Evolutionary conservation across 257 asterid species (phyloP).

Genomic region (Ophiorrhiza pumila): DNA sequence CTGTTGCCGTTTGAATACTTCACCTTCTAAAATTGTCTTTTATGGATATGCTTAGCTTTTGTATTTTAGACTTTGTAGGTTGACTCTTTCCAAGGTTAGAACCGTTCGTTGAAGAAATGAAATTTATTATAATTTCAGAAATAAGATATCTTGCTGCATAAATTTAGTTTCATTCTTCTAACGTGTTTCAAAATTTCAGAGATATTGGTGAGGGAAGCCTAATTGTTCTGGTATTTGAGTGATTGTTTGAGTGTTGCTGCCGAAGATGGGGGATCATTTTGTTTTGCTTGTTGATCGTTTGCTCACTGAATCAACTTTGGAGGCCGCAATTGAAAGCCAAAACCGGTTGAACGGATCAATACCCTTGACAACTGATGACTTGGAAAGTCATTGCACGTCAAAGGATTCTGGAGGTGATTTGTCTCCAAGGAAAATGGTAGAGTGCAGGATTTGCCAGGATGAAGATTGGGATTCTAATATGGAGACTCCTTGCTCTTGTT

Average conservation of each 20-base stretch:
- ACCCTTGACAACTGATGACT: constrained; percentile 28
- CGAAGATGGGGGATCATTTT: constrained; percentile 92
- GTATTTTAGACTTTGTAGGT: not conserved
- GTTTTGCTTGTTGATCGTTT: constrained; percentile 91
- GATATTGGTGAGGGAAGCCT: not conserved
- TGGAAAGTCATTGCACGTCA: constrained; percentile 27
- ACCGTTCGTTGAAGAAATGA: constrained; percentile 1
- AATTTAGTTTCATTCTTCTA: constrained; percentile 6
- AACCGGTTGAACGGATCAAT: constrained; percentile 37
- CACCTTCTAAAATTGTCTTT: not conserved
- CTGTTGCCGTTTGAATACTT: not conserved
- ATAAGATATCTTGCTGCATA: not conserved
- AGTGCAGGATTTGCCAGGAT: constrained; percentile 97
- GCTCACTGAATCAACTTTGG: constrained; percentile 91
- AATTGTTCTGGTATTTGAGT: constrained; percentile 9
- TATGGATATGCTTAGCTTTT: not conserved
- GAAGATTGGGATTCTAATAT: constrained; percentile 74
- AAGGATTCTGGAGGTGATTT: constrained; percentile 38
- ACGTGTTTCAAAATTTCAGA: not conserved
- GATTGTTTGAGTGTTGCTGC: not conserved
- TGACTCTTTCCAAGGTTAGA: not conserved
- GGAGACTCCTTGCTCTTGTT: constrained; percentile 97
- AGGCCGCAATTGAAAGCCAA: constrained; percentile 80
- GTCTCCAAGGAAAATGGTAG: constrained; percentile 64
- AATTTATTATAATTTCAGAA: not conserved